These are phyloP conservation scores for Salmacisia buchloeana DNA, from an alignment of 1,284 basidiomycete genomes.

Conservation along the genomic window DNA sequence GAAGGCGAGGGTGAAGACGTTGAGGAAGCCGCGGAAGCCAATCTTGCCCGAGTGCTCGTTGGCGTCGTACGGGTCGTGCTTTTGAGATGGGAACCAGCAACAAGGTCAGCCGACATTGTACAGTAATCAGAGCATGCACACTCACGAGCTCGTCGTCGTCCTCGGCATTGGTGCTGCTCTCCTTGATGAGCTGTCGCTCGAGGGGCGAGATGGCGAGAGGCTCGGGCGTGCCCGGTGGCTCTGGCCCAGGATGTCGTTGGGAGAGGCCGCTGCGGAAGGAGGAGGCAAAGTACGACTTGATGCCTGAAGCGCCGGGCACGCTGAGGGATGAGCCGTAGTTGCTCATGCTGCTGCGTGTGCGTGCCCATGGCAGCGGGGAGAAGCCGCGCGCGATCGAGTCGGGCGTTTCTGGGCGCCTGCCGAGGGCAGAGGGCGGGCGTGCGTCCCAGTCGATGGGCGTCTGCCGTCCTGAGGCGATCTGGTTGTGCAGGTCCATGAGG, in stretches of 20 bases:
- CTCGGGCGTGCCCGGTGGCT: not conserved
- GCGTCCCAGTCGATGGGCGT: slow-evolving; percentile 2
- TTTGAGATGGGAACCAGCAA: slow-evolving; percentile 22
- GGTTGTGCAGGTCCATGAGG: slow-evolving; percentile 5
- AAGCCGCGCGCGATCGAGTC: not conserved
- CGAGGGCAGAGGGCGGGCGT: not conserved
- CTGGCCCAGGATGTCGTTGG: not conserved
- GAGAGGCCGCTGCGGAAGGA: not conserved
- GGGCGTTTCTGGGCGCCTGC: not conserved
- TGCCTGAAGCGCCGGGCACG: not conserved
- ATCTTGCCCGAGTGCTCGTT: slow-evolving; percentile 6
- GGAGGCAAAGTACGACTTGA: too few species aligned
- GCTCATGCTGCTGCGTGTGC: not conserved
- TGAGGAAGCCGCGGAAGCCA: slow-evolving; percentile 39
- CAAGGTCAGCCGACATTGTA: too few species aligned
- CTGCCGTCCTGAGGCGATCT: not conserved
- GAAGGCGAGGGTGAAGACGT: slow-evolving; percentile 58
- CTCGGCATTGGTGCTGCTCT: not conserved
- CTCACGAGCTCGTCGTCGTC: not conserved
- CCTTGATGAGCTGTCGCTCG: not conserved
- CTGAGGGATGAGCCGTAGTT: not conserved
- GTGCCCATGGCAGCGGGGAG: not conserved
- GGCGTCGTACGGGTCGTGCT: slow-evolving; percentile 35
- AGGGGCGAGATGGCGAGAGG: not conserved
- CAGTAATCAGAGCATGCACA: not conserved